Percentiles rank a stretch among this genome's conserved stretches.
Conservation (phyloP, 805 yeast genomes). For the Grigorovia jiainica region DNA sequence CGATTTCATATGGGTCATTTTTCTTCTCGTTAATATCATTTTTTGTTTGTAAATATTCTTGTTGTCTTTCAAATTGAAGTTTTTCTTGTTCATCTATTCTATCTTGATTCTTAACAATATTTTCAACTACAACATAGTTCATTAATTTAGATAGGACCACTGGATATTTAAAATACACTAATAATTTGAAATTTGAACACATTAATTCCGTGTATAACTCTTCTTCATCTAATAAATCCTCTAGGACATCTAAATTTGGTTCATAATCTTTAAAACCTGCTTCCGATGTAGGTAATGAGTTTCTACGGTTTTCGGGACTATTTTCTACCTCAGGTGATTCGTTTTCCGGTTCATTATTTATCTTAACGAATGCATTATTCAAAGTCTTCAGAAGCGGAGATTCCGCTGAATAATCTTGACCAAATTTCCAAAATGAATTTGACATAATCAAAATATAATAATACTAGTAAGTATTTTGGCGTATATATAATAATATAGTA, state of each 20-base stretch:
- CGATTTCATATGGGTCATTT: constrained; percentile 8
- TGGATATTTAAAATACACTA: constrained; percentile 74
- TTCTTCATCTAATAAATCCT: constrained; percentile 63
- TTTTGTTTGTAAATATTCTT: neutral
- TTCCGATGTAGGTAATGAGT: constrained; percentile 25
- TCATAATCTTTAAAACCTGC: constrained; percentile 30
- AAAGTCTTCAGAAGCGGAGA: constrained; percentile 45
- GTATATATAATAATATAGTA: neutral
- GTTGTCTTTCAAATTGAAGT: neutral
- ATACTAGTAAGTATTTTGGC: neutral
- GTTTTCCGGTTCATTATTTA: constrained; percentile 6
- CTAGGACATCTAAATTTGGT: constrained; percentile 36
- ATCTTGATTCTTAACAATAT: constrained; percentile 7
- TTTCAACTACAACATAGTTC: constrained; percentile 43
- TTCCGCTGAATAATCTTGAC: constrained; percentile 45
- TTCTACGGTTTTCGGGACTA: constrained; percentile 10
- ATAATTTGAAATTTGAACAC: constrained; percentile 61
- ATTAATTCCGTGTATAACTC: constrained; percentile 65
- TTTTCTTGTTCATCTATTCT: constrained; percentile 4
- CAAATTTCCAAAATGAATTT: constrained; percentile 53
- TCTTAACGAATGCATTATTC: constrained; percentile 29
- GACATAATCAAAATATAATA: constrained; percentile 26
- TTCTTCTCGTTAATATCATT: constrained; percentile 8
- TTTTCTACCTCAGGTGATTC: constrained; percentile 4
- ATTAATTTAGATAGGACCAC: constrained; percentile 61